These are phyloP conservation scores for Phytopythium montanum DNA, from an alignment of 352 stramenopile genomes.

Conservation along the genomic window DNA sequence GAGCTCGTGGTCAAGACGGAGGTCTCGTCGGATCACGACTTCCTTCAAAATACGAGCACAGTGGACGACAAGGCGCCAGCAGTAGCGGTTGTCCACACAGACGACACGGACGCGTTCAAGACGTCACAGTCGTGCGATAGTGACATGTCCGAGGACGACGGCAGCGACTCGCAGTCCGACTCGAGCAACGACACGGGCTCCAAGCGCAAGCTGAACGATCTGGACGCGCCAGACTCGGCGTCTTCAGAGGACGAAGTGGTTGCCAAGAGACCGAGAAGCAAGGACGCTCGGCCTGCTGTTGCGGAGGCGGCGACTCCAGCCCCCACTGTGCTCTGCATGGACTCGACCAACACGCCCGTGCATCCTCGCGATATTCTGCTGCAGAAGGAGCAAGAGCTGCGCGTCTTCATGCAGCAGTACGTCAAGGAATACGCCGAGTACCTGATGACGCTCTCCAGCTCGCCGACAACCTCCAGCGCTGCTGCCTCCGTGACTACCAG, in stretches of 20 bases:
- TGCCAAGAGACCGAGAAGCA: conserved; percentile 22
- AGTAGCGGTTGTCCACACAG: conserved; percentile 1
- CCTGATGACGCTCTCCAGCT: conserved; percentile 18
- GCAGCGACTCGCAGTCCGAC: conserved; percentile 54
- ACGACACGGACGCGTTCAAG: conserved; percentile 29
- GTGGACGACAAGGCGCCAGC: background rate
- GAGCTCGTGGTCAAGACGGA: conserved; percentile 20
- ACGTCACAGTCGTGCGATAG: conserved; percentile 62
- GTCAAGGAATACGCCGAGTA: conserved; percentile 59
- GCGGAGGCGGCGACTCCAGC: background rate
- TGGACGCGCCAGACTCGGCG: conserved; percentile 20
- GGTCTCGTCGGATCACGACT: background rate
- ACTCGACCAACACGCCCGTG: conserved; percentile 32
- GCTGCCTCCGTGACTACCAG: conserved; percentile 20
- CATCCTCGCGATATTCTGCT: conserved; percentile 44
- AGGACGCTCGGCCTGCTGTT: background rate
- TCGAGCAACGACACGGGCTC: conserved; percentile 20
- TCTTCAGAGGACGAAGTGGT: conserved; percentile 28
- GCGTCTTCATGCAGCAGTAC: conserved; percentile 59
- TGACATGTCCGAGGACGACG: conserved; percentile 48
- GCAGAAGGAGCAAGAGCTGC: conserved; percentile 47
- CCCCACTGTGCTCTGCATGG: conserved; percentile 38
- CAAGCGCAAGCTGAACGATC: conserved; percentile 42
- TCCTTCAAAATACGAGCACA: background rate
- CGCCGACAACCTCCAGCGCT: background rate